phyloP scores from a whole-genome alignment of 2,329 filamentous ascomycete species.

The Trichoderma breve region DNA sequence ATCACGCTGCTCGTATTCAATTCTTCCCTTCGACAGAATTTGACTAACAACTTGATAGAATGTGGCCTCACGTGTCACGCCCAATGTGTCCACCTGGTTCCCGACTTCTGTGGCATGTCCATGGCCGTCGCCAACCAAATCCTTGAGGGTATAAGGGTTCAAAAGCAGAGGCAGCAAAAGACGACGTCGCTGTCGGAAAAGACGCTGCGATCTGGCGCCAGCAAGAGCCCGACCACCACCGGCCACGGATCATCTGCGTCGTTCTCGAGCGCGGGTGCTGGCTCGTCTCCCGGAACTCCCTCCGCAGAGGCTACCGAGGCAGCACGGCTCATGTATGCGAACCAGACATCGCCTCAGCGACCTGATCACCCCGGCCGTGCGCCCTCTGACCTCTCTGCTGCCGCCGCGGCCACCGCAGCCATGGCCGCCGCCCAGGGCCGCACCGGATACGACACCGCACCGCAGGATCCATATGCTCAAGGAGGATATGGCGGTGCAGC shows the following conservation, averaged over 20 bases:
- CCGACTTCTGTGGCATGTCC: constrained; percentile 98
- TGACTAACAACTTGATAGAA: constrained; percentile 52
- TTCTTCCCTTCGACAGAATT: neutral
- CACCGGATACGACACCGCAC: constrained; percentile 35
- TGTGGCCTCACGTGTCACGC: constrained; percentile 89
- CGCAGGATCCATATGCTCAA: constrained; percentile 36
- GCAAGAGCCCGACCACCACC: constrained; percentile 45
- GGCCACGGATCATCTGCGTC: constrained; percentile 35
- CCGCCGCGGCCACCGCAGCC: constrained; percentile 56
- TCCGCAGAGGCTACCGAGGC: constrained; percentile 56
- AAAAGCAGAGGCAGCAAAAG: constrained; percentile 66
- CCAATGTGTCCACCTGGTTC: constrained; percentile 89
- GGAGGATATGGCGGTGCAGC: constrained; percentile 33
- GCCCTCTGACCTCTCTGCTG: constrained; percentile 54
- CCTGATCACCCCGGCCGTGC: constrained; percentile 52
- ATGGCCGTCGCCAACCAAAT: constrained; percentile 97
- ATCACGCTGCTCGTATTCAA: neutral
- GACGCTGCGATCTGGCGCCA: constrained; percentile 58
- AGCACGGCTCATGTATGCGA: constrained; percentile 61
- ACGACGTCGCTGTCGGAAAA: constrained; percentile 59
- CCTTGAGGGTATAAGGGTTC: constrained; percentile 76
- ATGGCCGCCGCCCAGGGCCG: constrained; percentile 49
- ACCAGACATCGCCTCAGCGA: constrained; percentile 52
- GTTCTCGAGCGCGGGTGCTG: constrained; percentile 28
- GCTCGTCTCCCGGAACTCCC: constrained; percentile 7